These are phyloP conservation scores for Ophiostoma himal-ulmi DNA, from an alignment of 2,329 filamentous ascomycete genomes.

Conservation along the genomic window DNA sequence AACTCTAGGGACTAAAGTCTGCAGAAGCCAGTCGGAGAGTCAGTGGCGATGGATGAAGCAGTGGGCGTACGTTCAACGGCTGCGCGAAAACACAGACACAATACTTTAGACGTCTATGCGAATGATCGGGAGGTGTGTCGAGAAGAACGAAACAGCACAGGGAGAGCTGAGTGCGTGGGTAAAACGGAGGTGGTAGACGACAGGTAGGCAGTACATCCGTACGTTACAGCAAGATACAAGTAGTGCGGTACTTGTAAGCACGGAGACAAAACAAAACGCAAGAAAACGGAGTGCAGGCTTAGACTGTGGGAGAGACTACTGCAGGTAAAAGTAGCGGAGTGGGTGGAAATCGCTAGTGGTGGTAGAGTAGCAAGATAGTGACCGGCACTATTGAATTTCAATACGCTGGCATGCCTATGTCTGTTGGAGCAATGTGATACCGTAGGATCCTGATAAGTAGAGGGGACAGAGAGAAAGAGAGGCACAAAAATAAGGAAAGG, in stretches of 20 bases:
- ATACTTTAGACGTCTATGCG: neutral
- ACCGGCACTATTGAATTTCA: neutral
- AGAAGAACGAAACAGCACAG: neutral
- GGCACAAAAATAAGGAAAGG: neutral
- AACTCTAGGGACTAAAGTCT: neutral
- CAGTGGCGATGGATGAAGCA: neutral
- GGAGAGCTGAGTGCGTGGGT: conserved; percentile 1
- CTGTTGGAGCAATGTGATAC: neutral
- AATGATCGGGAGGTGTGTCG: neutral
- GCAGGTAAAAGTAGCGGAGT: neutral
- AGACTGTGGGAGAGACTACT: neutral
- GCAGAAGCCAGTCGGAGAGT: neutral
- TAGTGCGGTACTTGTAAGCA: neutral
- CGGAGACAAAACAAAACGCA: too few species aligned
- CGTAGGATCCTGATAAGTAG: neutral
- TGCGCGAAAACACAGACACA: conserved; percentile 7
- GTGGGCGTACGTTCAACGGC: conserved; percentile 3
- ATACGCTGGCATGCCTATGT: neutral
- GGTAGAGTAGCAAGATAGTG: neutral
- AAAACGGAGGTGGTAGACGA: conserved; percentile 1
- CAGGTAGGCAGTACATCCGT: neutral
- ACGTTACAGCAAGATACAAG: neutral
- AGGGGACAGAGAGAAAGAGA: neutral
- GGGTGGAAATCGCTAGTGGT: neutral
- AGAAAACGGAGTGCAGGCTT: too few species aligned